A percentile compares a stretch with the other conserved stretches of the same genome.
These are phyloP conservation scores for Teunomyces pallodes DNA, from an alignment of 805 yeast genomes.

Conservation along the genomic window DNA sequence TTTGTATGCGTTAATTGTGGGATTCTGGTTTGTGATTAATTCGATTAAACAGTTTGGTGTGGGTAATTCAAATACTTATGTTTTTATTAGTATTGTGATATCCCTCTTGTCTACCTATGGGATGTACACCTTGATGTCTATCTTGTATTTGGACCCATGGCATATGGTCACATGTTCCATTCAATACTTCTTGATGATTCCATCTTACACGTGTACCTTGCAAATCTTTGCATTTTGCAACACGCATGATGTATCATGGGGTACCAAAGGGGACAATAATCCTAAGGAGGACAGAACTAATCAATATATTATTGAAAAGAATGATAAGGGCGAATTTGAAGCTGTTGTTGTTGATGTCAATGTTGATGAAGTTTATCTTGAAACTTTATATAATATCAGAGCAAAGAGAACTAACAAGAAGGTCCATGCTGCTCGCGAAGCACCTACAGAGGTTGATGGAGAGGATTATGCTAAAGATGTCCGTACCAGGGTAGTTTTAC, in stretches of 20 bases:
- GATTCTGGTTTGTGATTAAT: constrained; percentile 70
- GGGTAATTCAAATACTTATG: constrained; percentile 43
- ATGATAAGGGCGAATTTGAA: constrained; percentile 74
- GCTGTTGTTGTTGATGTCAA: constrained; percentile 82
- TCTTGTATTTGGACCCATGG: constrained; percentile 94
- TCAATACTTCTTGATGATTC: constrained; percentile 87
- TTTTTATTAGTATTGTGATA: constrained; percentile 74
- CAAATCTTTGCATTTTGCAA: constrained; percentile 97
- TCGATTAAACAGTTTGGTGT: constrained; percentile 45
- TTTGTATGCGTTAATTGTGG: constrained; percentile 74
- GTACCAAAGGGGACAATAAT: constrained; percentile 91
- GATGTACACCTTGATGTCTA: constrained; percentile 74
- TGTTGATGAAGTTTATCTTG: constrained; percentile 79
- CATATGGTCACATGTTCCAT: constrained; percentile 83
- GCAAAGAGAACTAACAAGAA: constrained; percentile 63
- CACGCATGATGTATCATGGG: constrained; percentile 99
- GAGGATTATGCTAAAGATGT: constrained; percentile 94
- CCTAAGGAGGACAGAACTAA: constrained; percentile 64
- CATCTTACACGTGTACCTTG: constrained; percentile 86
- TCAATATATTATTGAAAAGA: constrained; percentile 76
- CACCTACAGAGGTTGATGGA: constrained; percentile 32
- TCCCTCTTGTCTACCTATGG: constrained; percentile 92
- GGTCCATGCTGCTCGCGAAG: constrained; percentile 37
- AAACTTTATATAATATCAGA: constrained; percentile 67
- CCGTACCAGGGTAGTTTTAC: constrained; percentile 90